phyloP scores from a whole-genome alignment of 495 filamentous ascomycete species.

The Aspergillus taichungensis region DNA sequence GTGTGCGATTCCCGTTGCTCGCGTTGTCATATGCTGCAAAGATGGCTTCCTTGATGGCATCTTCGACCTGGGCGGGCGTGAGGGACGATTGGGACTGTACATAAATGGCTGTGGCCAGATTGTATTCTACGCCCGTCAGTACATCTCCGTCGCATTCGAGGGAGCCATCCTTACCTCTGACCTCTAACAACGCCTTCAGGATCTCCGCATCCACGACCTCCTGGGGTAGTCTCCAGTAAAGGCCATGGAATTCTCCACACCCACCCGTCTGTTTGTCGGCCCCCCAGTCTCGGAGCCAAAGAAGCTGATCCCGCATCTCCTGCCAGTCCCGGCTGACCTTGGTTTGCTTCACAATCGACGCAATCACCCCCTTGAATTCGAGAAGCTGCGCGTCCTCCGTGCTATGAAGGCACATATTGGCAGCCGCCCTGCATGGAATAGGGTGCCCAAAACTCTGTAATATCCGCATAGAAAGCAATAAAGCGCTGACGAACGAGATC shows the following conservation, averaged over 20 bases:
- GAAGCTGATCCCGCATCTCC: conserved; percentile 51
- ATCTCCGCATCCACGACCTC: conserved; percentile 64
- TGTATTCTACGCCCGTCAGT: conserved; percentile 46
- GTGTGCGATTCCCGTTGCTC: conserved; percentile 75
- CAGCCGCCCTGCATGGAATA: conserved; percentile 46
- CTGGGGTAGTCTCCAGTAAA: conserved; percentile 60
- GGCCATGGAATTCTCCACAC: conserved; percentile 39
- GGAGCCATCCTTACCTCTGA: conserved; percentile 45
- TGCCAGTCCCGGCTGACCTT: conserved; percentile 63
- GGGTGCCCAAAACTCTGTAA: conserved; percentile 51
- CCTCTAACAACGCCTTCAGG: conserved; percentile 62
- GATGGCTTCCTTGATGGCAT: conserved; percentile 56
- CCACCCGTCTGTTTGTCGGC: conserved; percentile 32
- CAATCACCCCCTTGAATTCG: conserved; percentile 55
- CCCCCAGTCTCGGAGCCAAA: conserved; percentile 81
- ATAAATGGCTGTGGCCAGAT: conserved; percentile 62
- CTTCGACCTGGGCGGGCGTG: conserved; percentile 43
- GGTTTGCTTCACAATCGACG: conserved; percentile 39
- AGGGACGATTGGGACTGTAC: conserved; percentile 44
- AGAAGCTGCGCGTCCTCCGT: conserved; percentile 54
- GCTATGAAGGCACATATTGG: conserved; percentile 34
- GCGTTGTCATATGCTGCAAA: conserved; percentile 80
- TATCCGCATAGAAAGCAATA: conserved; percentile 59
- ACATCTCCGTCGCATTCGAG: neutral
- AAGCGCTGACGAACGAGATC: conserved; percentile 53